phyloP scores from a whole-genome alignment of 306 rosid species.

The Corylus avellana region DNA sequence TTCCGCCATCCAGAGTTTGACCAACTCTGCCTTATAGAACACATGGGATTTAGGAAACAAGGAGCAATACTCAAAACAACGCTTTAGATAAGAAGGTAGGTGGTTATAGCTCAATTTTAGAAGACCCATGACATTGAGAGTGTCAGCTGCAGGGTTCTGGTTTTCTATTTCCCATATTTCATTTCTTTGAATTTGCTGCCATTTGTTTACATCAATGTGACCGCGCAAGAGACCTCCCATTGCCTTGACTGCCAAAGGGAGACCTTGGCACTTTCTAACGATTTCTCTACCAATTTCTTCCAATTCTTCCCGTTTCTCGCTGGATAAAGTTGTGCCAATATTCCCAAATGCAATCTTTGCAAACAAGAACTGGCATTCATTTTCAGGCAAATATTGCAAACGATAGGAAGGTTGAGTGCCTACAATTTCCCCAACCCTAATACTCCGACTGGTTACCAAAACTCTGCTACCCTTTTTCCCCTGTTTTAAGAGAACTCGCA shows the following conservation, averaged over 20 bases:
- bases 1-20: not conserved
- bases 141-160: too few relatives aligned
- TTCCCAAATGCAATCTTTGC: slow-evolving; percentile 4
- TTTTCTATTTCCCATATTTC: too few relatives aligned
- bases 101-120: not conserved
- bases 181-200: too few relatives aligned
- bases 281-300: too few relatives aligned
- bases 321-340: too few relatives aligned
- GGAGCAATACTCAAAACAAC: not conserved
- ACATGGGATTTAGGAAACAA: not conserved
- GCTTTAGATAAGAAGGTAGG: not conserved
- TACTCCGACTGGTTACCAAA: slow-evolving; percentile 1
- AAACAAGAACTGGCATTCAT: slow-evolving; percentile 22
- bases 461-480: not conserved
- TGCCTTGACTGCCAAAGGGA: too few relatives aligned
- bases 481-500: not conserved
- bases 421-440: not conserved
- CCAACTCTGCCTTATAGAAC: not conserved
- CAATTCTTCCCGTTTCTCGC: too few relatives aligned
- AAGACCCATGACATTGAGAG: not conserved
- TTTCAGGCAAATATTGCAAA: slow-evolving; percentile 15
- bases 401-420: not conserved
- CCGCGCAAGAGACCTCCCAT: too few relatives aligned
- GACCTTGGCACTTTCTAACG: too few relatives aligned
- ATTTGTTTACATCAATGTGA: too few relatives aligned